Conservation (phyloP, 1,284 basidiomycete genomes). For the Leccinum fallax region DNA sequence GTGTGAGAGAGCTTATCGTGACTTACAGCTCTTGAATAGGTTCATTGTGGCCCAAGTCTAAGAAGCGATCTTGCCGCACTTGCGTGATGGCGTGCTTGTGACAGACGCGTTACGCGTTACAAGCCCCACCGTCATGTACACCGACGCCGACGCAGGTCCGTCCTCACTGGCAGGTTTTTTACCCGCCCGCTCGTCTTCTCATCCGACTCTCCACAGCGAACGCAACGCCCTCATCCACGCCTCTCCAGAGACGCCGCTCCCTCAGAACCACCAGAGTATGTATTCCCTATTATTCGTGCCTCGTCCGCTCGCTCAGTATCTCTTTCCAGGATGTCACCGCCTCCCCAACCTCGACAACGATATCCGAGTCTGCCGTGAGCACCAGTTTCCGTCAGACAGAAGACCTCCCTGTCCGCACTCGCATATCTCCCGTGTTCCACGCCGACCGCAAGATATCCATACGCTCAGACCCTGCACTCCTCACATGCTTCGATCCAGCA, state of each 20-base stretch:
- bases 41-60: slow-evolving; percentile 56
- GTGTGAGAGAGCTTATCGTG: slow-evolving; percentile 10
- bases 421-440: slow-evolving; percentile 30
- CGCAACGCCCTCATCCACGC: slow-evolving; percentile 11
- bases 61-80: slow-evolving; percentile 12
- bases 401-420: slow-evolving; percentile 24
- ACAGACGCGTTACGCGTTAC: slow-evolving; percentile 31
- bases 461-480: slow-evolving; percentile 61
- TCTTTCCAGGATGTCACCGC: slow-evolving; percentile 16
- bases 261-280: slow-evolving; percentile 19
- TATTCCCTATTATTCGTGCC: background rate
- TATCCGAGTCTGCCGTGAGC: slow-evolving; percentile 33
- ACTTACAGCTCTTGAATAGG: slow-evolving; percentile 82
- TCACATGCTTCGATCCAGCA: slow-evolving; percentile 69
- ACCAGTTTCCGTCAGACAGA: slow-evolving; percentile 25
- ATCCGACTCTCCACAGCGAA: slow-evolving; percentile 2
- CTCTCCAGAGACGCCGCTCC: slow-evolving; percentile 17
- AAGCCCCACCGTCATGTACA: slow-evolving; percentile 15
- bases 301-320: background rate
- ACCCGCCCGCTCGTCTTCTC: background rate
- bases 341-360: slow-evolving; percentile 38
- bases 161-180: background rate
- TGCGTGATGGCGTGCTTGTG: slow-evolving; percentile 19
- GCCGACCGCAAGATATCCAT: slow-evolving; percentile 47
- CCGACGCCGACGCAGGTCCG: slow-evolving; percentile 12